These are phyloP conservation scores for Withania somnifera DNA, from an alignment of 305 asterid genomes.

Conservation along the genomic window DNA sequence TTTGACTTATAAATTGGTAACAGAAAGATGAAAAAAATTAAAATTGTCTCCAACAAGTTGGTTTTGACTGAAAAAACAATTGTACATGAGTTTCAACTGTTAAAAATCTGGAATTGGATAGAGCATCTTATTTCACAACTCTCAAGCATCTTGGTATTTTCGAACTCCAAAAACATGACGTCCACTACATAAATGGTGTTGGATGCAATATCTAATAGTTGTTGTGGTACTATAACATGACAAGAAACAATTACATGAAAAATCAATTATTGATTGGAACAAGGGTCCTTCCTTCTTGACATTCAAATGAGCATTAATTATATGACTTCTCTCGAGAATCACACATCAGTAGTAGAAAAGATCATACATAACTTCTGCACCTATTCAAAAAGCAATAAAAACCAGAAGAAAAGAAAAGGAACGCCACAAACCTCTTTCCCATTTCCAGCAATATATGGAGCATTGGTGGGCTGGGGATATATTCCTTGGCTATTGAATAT, in stretches of 20 bases:
- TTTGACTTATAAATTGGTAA: background rate
- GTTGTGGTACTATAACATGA: background rate
- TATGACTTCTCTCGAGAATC: background rate
- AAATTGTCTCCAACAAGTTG: background rate
- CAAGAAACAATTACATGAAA: background rate
- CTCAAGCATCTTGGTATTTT: background rate
- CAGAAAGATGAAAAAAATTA: background rate
- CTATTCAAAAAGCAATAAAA: background rate
- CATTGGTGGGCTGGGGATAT: slow-evolving; percentile 57
- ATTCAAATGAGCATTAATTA: background rate
- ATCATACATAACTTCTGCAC: background rate
- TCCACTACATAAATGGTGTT: background rate
- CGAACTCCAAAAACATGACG: background rate
- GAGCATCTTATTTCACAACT: background rate
- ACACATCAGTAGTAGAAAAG: background rate
- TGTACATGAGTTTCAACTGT: background rate
- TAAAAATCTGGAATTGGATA: background rate
- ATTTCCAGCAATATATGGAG: slow-evolving; percentile 47
- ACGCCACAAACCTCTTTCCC: slow-evolving; percentile 45
- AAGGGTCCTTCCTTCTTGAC: background rate
- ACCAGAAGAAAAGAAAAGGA: background rate
- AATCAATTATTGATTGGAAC: background rate
- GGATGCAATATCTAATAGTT: background rate
- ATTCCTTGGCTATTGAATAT: slow-evolving; percentile 61
- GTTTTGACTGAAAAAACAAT: background rate